phyloP scores from a whole-genome alignment of 306 rosid genomes.

The Carpinus fangiana region DNA sequence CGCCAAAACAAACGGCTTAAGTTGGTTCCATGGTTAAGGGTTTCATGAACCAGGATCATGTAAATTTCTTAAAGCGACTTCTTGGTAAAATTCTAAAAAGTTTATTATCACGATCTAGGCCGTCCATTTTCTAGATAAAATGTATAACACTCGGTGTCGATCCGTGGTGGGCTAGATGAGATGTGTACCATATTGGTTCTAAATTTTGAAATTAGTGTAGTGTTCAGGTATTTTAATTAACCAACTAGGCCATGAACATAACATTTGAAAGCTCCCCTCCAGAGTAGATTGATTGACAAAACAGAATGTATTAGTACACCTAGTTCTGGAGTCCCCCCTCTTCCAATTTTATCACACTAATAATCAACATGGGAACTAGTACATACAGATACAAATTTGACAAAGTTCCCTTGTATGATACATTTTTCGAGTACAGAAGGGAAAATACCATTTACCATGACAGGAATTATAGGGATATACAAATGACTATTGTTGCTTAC shows the following conservation, averaged over 20 bases:
- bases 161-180: no score
- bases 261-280: background rate
- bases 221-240: background rate
- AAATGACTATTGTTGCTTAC: constrained; percentile 26
- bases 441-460: constrained; percentile 9
- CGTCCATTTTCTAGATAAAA: no score
- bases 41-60: no score
- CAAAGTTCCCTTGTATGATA: background rate
- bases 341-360: background rate
- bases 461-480: background rate
- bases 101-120: no score
- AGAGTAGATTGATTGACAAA: background rate
- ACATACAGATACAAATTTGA: background rate
- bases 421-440: background rate
- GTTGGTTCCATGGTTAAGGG: no score
- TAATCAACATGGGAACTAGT: background rate
- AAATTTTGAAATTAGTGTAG: no score
- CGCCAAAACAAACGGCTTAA: no score
- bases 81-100: no score
- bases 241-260: background rate
- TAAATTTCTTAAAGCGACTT: no score
- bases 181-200: no score
- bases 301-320: background rate
- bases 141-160: no score
- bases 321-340: background rate